These are phyloP conservation scores for Suhomyces vadensis DNA, from an alignment of 805 yeast species.

Conservation along the genomic window DNA sequence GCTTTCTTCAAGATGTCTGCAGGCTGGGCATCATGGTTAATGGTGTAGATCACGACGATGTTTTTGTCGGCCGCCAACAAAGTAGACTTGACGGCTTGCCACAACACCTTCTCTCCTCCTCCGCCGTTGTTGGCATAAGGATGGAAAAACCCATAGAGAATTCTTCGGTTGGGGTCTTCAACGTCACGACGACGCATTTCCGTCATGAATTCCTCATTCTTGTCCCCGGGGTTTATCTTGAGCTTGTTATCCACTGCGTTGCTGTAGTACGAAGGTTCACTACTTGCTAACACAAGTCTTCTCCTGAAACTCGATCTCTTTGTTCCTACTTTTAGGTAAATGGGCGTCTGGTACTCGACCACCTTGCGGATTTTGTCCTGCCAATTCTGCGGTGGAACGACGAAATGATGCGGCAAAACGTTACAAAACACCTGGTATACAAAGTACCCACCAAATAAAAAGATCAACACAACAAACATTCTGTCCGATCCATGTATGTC, in stretches of 20 bases:
- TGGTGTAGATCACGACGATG: slow-evolving; percentile 72
- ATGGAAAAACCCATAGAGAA: slow-evolving; percentile 85
- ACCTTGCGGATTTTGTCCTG: slow-evolving; percentile 33
- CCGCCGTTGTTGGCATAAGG: slow-evolving; percentile 97
- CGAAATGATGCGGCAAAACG: slow-evolving; percentile 34
- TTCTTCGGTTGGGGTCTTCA: slow-evolving; percentile 38
- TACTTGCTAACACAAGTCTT: slow-evolving; percentile 37
- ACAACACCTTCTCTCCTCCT: slow-evolving; percentile 95
- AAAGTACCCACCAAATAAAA: slow-evolving; percentile 14
- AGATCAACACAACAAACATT: neutral
- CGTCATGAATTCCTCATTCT: slow-evolving; percentile 24
- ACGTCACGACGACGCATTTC: slow-evolving; percentile 33
- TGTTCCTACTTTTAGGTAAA: slow-evolving; percentile 35
- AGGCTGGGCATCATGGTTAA: slow-evolving; percentile 54
- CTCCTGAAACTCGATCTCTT: slow-evolving; percentile 43
- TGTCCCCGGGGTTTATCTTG: slow-evolving; percentile 33
- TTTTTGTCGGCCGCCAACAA: slow-evolving; percentile 48
- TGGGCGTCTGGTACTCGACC: slow-evolving; percentile 34
- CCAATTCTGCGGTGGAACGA: slow-evolving; percentile 44
- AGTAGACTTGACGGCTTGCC: slow-evolving; percentile 87
- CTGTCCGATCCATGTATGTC: no score
- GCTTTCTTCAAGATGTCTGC: slow-evolving; percentile 54
- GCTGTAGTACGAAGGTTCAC: slow-evolving; percentile 39
- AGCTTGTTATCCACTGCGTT: slow-evolving; percentile 39
- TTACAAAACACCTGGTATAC: slow-evolving; percentile 20